phyloP scores from a whole-genome alignment of 2,329 filamentous ascomycete species.

The Colletotrichum sp. region DNA sequence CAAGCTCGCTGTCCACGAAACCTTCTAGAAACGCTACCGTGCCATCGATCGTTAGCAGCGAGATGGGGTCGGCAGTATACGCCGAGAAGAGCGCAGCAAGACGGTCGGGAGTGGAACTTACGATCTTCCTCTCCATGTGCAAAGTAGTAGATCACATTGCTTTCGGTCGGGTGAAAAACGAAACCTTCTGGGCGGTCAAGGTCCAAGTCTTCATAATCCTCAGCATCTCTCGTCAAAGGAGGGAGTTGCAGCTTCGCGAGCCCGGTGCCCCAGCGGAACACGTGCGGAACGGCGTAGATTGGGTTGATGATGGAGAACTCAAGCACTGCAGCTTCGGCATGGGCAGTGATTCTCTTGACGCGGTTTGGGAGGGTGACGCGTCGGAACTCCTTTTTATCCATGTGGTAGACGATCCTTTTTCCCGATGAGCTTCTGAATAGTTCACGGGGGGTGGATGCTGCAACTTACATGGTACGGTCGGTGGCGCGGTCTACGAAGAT shows the following conservation, averaged over 20 bases:
- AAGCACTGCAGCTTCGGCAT: background rate
- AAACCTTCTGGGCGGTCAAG: background rate
- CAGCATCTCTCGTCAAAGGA: too few species aligned
- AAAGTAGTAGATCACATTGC: background rate
- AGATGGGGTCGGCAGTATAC: rapidly evolving
- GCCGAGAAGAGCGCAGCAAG: too few species aligned
- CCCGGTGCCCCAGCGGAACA: background rate
- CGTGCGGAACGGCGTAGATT: background rate
- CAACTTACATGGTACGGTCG: background rate
- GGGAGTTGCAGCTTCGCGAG: background rate
- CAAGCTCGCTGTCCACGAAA: rapidly evolving
- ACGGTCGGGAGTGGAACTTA: background rate
- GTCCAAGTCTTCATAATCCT: too few species aligned
- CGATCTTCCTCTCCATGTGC: background rate
- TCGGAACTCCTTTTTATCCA: background rate
- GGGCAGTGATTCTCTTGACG: background rate
- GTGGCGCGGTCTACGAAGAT: background rate
- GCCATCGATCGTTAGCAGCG: background rate
- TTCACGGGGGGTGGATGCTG: background rate
- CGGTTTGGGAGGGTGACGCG: background rate
- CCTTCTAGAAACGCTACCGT: too few species aligned
- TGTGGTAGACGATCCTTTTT: background rate
- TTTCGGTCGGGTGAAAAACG: background rate
- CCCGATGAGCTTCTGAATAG: background rate
- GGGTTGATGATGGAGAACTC: background rate